Conservation (phyloP, 257 asterid species). For the Dorcoceras hygrometricum region DNA sequence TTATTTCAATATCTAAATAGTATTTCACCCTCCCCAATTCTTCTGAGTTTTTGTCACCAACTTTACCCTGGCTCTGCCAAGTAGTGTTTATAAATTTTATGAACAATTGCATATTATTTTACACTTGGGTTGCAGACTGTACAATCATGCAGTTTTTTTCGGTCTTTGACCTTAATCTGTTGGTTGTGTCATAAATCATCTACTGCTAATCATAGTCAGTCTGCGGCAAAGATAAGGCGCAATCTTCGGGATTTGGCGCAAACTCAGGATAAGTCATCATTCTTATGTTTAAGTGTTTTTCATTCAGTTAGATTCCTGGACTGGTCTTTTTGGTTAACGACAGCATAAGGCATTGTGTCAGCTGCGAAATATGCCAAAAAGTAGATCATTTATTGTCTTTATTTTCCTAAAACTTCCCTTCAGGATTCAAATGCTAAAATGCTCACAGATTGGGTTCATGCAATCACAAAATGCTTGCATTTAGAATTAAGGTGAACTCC, state of each 20-base stretch:
- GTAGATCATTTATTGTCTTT: not conserved
- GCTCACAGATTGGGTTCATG: not conserved
- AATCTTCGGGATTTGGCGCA: no score
- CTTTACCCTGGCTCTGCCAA: not conserved
- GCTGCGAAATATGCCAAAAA: not conserved
- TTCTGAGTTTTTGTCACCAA: not conserved
- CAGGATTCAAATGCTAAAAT: not conserved
- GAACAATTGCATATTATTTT: no score
- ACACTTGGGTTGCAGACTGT: not conserved
- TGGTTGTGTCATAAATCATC: no score
- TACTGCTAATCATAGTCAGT: no score
- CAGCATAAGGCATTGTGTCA: not conserved
- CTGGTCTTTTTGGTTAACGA: not conserved
- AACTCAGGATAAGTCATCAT: no score
- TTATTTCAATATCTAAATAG: no score
- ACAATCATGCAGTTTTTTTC: not conserved
- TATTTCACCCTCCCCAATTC: no score
- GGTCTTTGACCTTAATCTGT: not conserved
- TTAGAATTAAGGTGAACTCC: not conserved
- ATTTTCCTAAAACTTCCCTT: no score
- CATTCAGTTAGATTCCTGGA: not conserved
- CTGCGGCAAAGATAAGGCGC: no score
- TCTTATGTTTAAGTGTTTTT: no score
- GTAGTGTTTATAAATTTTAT: not conserved
- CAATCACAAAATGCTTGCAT: not conserved